Evolutionary conservation across 768 basidiomycete genomes (phyloP).

Genomic region (Boletus rufocinnamomeus): DNA sequence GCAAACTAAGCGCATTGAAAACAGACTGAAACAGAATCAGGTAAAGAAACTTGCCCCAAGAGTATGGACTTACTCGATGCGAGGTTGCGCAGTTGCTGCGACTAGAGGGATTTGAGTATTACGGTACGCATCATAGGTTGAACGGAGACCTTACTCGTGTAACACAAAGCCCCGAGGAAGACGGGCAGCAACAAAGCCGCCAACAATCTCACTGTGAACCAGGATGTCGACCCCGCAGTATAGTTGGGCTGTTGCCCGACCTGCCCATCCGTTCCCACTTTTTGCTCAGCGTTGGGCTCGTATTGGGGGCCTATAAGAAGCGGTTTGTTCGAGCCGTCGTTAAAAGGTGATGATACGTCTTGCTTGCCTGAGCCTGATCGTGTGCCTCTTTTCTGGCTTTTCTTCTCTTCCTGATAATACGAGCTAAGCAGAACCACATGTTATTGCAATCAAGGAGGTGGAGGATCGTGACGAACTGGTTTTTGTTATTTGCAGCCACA

Average conservation of each 20-base stretch:
- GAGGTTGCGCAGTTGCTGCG: background rate
- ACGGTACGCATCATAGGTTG: too few relatives aligned
- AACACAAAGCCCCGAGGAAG: background rate
- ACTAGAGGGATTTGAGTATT: background rate
- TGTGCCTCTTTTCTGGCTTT: background rate
- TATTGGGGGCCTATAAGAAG: background rate
- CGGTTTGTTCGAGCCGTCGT: too few relatives aligned
- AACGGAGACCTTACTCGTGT: background rate
- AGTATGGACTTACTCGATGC: background rate
- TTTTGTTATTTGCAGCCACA: background rate
- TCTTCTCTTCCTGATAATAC: slow-evolving; percentile 5
- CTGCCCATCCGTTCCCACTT: background rate
- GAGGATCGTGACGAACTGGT: too few relatives aligned
- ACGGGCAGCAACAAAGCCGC: background rate
- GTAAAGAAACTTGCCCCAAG: background rate
- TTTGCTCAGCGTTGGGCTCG: background rate
- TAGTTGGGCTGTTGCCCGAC: too few relatives aligned
- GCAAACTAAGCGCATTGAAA: background rate
- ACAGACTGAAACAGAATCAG: background rate
- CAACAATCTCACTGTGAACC: slow-evolving; percentile 2
- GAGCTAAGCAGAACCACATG: slow-evolving; percentile 16
- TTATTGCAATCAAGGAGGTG: background rate
- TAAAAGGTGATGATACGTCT: background rate
- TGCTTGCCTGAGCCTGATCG: slow-evolving; percentile 5
- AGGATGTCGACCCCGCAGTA: background rate